phyloP scores from a whole-genome alignment of 768 basidiomycete genomes.

The Leccinum uliginosum region DNA sequence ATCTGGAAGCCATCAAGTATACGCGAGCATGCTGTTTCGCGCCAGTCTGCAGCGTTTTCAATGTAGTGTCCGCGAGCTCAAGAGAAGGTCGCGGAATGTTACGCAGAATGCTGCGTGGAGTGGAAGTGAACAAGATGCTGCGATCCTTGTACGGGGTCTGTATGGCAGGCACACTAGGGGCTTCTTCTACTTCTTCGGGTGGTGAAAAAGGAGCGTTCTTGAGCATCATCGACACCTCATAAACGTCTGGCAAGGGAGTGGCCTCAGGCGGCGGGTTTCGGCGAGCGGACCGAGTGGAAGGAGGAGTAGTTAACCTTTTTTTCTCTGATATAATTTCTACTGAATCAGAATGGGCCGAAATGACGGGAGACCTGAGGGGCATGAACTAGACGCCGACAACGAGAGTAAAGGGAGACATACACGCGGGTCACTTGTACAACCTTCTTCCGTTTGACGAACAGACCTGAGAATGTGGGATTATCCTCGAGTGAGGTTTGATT shows the following conservation, averaged over 20 bases:
- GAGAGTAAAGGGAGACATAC: slow-evolving; percentile 7
- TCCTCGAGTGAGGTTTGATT: slow-evolving; percentile 54
- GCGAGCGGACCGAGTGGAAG: slow-evolving; percentile 19
- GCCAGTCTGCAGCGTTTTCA: slow-evolving; percentile 19
- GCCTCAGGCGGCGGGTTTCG: slow-evolving; percentile 30
- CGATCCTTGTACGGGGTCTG: slow-evolving; percentile 19
- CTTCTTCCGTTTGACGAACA: slow-evolving; percentile 43
- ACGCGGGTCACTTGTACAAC: slow-evolving; percentile 13
- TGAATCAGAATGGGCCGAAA: slow-evolving; percentile 15
- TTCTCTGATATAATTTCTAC: slow-evolving; percentile 13
- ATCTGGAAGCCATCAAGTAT: slow-evolving; percentile 24
- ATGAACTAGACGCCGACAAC: neutral
- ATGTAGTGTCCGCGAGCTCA: slow-evolving; percentile 18
- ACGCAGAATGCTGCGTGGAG: slow-evolving; percentile 27
- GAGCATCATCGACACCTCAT: slow-evolving; percentile 50
- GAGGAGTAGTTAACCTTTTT: slow-evolving; percentile 15
- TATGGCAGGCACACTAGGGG: neutral
- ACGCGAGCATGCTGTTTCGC: slow-evolving; percentile 16
- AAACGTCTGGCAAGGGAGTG: slow-evolving; percentile 47
- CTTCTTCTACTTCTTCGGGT: slow-evolving; percentile 14
- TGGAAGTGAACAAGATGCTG: slow-evolving; percentile 16
- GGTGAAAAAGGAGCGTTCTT: slow-evolving; percentile 43
- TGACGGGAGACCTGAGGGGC: slow-evolving; percentile 10
- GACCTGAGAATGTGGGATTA: slow-evolving; percentile 52
- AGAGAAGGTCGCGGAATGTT: slow-evolving; percentile 18